Evolutionary conservation across 371 early-diverging fungal species (phyloP).

Genomic region (Apophysomyces sp.): DNA sequence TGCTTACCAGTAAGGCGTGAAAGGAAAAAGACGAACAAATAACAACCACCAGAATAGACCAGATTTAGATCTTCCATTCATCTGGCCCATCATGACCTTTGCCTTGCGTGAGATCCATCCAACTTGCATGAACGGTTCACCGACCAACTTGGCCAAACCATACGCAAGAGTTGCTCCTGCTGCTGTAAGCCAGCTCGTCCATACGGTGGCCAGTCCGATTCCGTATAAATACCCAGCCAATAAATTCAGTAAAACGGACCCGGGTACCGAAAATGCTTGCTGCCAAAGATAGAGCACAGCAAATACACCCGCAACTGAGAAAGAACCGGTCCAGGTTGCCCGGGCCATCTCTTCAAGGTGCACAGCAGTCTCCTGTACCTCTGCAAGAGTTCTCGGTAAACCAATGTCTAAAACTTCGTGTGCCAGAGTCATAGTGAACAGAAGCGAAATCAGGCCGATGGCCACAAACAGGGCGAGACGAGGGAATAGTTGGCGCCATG

Average conservation of each 20-base stretch:
- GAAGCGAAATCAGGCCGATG: slow-evolving; percentile 34
- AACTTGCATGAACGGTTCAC: slow-evolving; percentile 46
- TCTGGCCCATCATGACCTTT: slow-evolving; percentile 28
- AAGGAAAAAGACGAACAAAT: slow-evolving; percentile 46
- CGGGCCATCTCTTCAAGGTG: slow-evolving; percentile 33
- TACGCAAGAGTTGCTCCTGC: slow-evolving; percentile 47
- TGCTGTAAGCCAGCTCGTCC: slow-evolving; percentile 44
- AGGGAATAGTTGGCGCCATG: slow-evolving; percentile 30
- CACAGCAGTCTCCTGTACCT: slow-evolving; percentile 34
- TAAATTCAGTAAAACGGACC: slow-evolving; percentile 45
- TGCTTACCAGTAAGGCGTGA: slow-evolving; percentile 50
- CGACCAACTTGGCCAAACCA: slow-evolving; percentile 36
- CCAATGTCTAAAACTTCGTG: slow-evolving; percentile 34
- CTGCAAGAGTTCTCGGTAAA: slow-evolving; percentile 39
- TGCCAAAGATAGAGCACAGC: slow-evolving; percentile 51
- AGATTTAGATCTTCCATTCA: slow-evolving; percentile 22
- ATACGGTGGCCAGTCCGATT: slow-evolving; percentile 30
- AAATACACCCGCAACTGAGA: slow-evolving; percentile 39
- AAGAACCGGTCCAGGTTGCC: slow-evolving; percentile 32
- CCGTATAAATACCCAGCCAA: slow-evolving; percentile 47
- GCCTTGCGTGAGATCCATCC: slow-evolving; percentile 38
- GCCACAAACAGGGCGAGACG: slow-evolving; percentile 29
- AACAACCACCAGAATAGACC: slow-evolving; percentile 53
- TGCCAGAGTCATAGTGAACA: slow-evolving; percentile 35
- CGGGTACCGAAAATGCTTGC: slow-evolving; percentile 51